Base-by-base conservation (phyloP, 495 filamentous ascomycete genomes). In the Apodospora peruviana region DNA sequence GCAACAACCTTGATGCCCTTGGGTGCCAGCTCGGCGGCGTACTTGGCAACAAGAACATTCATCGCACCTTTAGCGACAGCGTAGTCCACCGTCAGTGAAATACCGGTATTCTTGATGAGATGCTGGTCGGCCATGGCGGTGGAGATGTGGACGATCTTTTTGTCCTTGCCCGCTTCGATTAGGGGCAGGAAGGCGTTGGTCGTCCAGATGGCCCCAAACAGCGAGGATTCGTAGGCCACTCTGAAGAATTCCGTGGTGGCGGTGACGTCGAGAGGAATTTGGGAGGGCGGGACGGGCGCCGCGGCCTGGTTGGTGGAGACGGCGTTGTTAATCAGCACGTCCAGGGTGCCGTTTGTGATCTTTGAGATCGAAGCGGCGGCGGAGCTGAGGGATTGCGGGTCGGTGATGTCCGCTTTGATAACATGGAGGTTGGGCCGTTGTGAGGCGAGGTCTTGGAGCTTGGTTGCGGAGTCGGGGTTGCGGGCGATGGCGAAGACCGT, bases 111-210 rank as follows among this genome's bases (percentile, higher is more conserved):
- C 22, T 53, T 47, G 25, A 50, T 58, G 17, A 67, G 21, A 14
- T 59, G 54, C 9, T 45, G 19, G 48, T 78, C 79, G 0, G 64
- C 76, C 20, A 63, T 21, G 22, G 75, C 80, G 10, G 56, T 70
- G 9, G 76, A 74, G 22, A 83, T 72, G 21, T 70, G 44, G 45
- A 83, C 68, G 43, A 81, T 68, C 50, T 84, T 84, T 58, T 81
- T 83, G 21, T 21, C 53, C 10, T 59, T 54, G 22, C 77, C 75
- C n/a, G 66, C 63, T 2, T 61, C 57, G 51, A 83, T 65, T 0
- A 82, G 66, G 4, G 79, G 76, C 2, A 78, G 24, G 60, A 78
- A 82, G n/a, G 67, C 44, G 57, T 77, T 75, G 56, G 75, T 66
- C 9, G 71, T 53, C 47, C 74, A 65, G 50, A 77, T 62, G 36